phyloP scores from a whole-genome alignment of 306 rosid species.

The Vigna angularis region DNA sequence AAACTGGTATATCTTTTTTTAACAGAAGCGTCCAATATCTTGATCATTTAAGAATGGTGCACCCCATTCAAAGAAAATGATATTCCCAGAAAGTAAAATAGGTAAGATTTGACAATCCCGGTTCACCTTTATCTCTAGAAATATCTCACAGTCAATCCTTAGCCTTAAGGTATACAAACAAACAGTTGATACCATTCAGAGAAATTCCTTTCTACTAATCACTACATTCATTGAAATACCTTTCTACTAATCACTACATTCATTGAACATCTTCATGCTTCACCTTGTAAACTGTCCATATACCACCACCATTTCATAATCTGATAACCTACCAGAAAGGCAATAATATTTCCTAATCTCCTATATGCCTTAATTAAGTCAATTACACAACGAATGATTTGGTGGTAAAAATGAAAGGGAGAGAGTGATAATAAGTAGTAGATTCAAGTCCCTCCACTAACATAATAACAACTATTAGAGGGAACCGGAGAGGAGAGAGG shows the following conservation, averaged over 20 bases:
- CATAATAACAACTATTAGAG: too few relatives aligned
- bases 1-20: not conserved
- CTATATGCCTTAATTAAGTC: not conserved
- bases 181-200: too few relatives aligned
- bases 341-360: not conserved
- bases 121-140: not conserved
- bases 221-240: too few relatives aligned
- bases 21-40: not conserved
- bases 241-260: not conserved
- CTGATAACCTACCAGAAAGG: not conserved
- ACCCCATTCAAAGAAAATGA: not conserved
- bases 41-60: not conserved
- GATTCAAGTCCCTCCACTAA: too few relatives aligned
- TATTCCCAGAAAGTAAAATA: not conserved
- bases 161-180: too few relatives aligned
- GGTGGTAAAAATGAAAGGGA: too few relatives aligned
- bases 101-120: not conserved
- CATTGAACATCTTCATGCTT: not conserved
- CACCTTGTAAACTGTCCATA: not conserved
- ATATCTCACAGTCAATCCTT: not conserved
- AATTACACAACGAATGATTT: not conserved
- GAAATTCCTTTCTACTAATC: not conserved
- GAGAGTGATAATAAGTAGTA: too few relatives aligned
- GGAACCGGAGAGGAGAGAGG: too few relatives aligned
- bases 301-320: not conserved